phyloP scores from a whole-genome alignment of 73 alveolate genomes.

The Paramecium pentaurelia region DNA sequence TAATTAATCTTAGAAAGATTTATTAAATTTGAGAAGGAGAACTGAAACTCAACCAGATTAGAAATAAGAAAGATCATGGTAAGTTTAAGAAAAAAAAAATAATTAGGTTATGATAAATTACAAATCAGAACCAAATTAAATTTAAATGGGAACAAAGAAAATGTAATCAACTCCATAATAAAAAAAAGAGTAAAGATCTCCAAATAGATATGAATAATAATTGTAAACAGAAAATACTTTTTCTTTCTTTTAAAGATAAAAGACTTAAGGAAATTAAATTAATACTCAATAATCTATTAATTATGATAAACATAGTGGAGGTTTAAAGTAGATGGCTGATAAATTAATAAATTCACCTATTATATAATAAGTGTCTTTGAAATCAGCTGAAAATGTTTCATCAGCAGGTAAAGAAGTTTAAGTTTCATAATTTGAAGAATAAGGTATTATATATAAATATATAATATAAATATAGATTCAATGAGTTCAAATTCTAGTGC shows the following conservation, averaged over 20 bases:
- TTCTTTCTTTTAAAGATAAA: neutral
- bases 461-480: neutral
- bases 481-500: conserved; percentile 44
- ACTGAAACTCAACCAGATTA: neutral
- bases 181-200: neutral
- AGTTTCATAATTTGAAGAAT: conserved; percentile 1
- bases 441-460: neutral
- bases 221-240: neutral
- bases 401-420: neutral
- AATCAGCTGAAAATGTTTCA: conserved; percentile 12
- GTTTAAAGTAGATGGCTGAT: conserved; percentile 38
- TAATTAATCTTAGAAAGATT: neutral
- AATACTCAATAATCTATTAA: neutral
- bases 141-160: neutral
- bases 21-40: neutral
- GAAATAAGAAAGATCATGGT: neutral
- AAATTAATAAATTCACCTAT: conserved; percentile 27
- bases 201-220: neutral
- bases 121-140: neutral
- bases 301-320: neutral
- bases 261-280: neutral
- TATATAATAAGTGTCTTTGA: neutral
- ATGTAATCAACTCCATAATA: neutral
- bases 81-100: neutral
- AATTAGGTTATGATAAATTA: neutral